A percentile compares a stretch with the other conserved stretches of the same genome.
phyloP scores from a whole-genome alignment of 192 early-diverging fungal species.

The Polychytrium aggregatum region DNA sequence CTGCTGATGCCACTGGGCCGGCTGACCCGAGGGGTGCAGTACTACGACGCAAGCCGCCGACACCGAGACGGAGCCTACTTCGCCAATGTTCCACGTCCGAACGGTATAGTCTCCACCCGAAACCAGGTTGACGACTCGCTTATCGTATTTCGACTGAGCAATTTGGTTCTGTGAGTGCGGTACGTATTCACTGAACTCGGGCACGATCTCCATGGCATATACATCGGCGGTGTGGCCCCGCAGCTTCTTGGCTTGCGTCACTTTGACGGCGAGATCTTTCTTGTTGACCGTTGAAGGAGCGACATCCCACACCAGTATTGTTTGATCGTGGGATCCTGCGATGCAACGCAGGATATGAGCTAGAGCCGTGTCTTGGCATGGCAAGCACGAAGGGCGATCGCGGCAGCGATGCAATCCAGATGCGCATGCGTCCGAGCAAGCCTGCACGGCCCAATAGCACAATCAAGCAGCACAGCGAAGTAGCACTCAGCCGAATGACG shows the following conservation, averaged over 20 bases:
- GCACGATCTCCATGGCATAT: slow-evolving; percentile 27
- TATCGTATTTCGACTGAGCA: too few relatives aligned
- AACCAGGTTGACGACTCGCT: slow-evolving; percentile 10
- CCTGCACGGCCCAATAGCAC: too few relatives aligned
- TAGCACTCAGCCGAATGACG: too few relatives aligned
- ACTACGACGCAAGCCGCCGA: too few relatives aligned
- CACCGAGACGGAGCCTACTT: too few relatives aligned
- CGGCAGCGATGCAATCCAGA: too few relatives aligned
- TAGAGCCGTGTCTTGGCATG: neutral
- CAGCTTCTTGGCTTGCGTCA: slow-evolving; percentile 13
- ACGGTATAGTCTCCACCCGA: slow-evolving; percentile 39
- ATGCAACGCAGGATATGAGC: neutral
- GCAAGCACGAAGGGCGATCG: neutral
- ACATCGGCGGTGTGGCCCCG: slow-evolving; percentile 32
- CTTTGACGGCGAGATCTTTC: slow-evolving; percentile 8
- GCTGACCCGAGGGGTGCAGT: too few relatives aligned
- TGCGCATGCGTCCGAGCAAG: too few relatives aligned
- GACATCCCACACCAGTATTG: slow-evolving; percentile 24
- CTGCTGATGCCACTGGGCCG: too few relatives aligned
- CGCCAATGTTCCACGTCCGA: slow-evolving; percentile 30
- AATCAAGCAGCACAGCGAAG: too few relatives aligned
- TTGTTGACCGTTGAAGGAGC: neutral
- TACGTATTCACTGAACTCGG: too few relatives aligned
- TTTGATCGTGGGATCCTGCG: slow-evolving; percentile 40
- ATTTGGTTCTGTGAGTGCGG: too few relatives aligned